Conservation (phyloP, 306 rosid species). For the Bauhinia variegata region DNA sequence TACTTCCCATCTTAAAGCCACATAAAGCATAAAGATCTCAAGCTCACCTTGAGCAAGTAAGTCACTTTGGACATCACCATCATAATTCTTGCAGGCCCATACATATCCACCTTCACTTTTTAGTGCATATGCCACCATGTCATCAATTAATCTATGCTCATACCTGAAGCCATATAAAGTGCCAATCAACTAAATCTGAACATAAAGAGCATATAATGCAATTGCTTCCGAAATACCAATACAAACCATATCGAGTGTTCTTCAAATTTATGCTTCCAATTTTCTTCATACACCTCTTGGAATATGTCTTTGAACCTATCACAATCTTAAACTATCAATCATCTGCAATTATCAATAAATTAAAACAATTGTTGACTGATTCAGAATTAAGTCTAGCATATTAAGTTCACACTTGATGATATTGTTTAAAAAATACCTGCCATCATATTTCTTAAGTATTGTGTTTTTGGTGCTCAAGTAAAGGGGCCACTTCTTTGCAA, state of each 20-base stretch:
- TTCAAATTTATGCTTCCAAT: constrained; percentile 88
- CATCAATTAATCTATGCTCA: constrained; percentile 97
- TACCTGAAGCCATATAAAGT: constrained; percentile 62
- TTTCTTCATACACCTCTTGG: constrained; percentile 83
- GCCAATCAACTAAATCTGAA: constrained; percentile 34
- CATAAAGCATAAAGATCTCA: constrained; percentile 19
- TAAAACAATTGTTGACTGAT: neutral
- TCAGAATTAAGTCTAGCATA: constrained; percentile 25
- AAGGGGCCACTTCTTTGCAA: constrained; percentile 90
- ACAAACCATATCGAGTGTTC: constrained; percentile 86
- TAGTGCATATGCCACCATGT: constrained; percentile 94
- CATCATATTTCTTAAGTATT: constrained; percentile 92
- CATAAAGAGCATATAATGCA: constrained; percentile 27
- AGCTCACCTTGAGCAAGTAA: constrained; percentile 93
- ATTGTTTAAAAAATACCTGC: constrained; percentile 87
- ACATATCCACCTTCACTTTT: constrained; percentile 99
- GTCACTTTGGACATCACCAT: constrained; percentile 98
- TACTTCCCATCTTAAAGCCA: constrained; percentile 1
- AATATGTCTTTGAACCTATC: constrained; percentile 95
- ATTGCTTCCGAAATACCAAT: constrained; percentile 12
- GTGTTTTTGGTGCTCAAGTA: constrained; percentile 97
- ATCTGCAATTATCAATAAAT: constrained; percentile 20
- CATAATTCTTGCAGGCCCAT: constrained; percentile 99
- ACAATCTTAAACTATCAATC: constrained; percentile 33
- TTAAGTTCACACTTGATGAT: constrained; percentile 5